Base-by-base conservation (phyloP, 345 rosid species). In the Syzygium jambos region DNA sequence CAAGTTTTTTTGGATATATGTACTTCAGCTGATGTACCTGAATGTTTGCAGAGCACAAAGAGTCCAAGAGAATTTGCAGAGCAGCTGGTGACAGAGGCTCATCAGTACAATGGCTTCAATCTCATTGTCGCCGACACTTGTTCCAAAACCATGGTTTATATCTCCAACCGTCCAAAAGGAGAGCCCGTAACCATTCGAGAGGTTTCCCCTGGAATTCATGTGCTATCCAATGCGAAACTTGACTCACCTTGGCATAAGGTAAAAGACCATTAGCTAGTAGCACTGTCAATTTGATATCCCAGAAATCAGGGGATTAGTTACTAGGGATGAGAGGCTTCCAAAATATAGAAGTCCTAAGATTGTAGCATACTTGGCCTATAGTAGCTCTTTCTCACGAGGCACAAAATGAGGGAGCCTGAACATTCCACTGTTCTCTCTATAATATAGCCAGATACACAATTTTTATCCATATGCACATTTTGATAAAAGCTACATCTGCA, bases 191-290 rank as follows among this genome's bases (percentile, higher is more conserved):
- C 54, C 86, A 85, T 91, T 85, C 94, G 92, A 87, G 91, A 92
- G 84, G 96, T 95, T 91, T 84, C 92, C 78, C 94, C 94, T 38
- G 98, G 98, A 61, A 86, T 94, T 86, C 98, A 96, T 73, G 93
- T 92, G 19, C 95, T 96, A 86, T 92, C 97, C 73, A 93, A 91
- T 85, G 93, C 91, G 53, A 94, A 91, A 86, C 96, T 96, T 6
- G 92, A 95, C 90, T 91, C 92, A 10, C 93, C 94, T 22, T 89
- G 93, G 94, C 94, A 90, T 52, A 95, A 92, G 94, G 96, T 93
- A 19, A 63, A 55, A 52, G 27, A 19, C 23, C 82, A 73, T 38
- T 73, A 17, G 82, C 82, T 38, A 73, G 27, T 19, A 49, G 82
- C 73, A 65, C 34, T 10, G 11, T 38, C 68, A 84, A 56, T 15